Base-by-base conservation (phyloP, 148 eudicot species). In the Arctostaphylos glauca region DNA sequence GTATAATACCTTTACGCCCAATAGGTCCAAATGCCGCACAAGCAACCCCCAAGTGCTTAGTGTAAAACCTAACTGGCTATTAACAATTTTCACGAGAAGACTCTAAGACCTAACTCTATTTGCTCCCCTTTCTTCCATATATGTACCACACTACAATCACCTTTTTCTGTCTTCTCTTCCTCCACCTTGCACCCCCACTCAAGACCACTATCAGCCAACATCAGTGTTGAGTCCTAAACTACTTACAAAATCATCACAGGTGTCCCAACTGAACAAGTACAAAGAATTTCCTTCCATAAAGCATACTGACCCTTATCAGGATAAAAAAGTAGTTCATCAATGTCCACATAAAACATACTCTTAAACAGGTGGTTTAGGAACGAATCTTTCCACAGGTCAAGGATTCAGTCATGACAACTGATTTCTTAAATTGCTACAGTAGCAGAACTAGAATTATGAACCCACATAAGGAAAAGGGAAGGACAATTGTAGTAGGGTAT, bases 341-440 rank as follows among this genome's bases (percentile, higher is more conserved):
- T 13, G 15, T 77, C 64, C 47, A 31, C 38, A 48, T 48, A 77
- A 31, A 15, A 54, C 80, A 54, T 77, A 55, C 43, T 54, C 64
- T 31, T 54, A 76, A 55, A 54, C 58, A 54, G 64, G 64, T 41
- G 50, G 50, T 58, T 23, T 5, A 78, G 62, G 81, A 78, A n/a
- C 15, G 19, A 55, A 14, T 43, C 68, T 54, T 19, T 19, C 44
- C n/a, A 50, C 80, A 21, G 5, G 18, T 58, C 14, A 18, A 21
- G 13, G 59, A 31, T 18, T 78, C 21, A 43, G 48, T 58, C 68
- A 44, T 15, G 19, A 78, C 31, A 19, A 19, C 68, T 41, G 31
- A 78, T 41, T 4, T 43, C 52, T 19, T n/a, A 78, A 58, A 14
- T 38, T 15, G 38, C 9, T 58, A 78, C 18, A 38, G 60, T 46